Evolutionary conservation across 345 rosid genomes (phyloP).

Genomic region (Rubroshorea leprosula): DNA sequence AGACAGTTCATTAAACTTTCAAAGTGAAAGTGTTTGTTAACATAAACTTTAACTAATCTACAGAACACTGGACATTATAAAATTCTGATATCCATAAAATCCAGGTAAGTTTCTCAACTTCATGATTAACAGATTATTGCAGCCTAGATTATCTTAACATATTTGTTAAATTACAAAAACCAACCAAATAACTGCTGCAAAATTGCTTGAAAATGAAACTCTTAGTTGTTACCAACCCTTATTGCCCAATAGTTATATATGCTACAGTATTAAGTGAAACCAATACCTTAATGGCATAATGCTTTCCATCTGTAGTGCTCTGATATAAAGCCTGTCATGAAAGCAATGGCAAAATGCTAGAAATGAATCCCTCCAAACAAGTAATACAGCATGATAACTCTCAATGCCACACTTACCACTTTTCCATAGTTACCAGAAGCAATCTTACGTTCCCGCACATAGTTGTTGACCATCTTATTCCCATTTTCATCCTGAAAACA

Average conservation of each 20-base stretch:
- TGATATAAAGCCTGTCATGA: conserved; percentile 67
- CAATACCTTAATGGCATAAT: conserved; percentile 90
- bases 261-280: conserved; percentile 11
- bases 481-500: conserved; percentile 85
- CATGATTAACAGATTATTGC: neutral
- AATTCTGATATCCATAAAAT: neutral
- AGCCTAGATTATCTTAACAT: neutral
- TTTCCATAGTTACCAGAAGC: conserved; percentile 99
- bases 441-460: conserved; percentile 73
- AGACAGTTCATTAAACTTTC: conserved; percentile 5
- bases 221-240: neutral
- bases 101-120: neutral
- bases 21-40: neutral
- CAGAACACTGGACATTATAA: neutral
- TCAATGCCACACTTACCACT: conserved; percentile 64
- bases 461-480: conserved; percentile 80
- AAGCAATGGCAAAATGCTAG: conserved; percentile 20
- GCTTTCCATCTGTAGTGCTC: conserved; percentile 66
- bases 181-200: too few species aligned
- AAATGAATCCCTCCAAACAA: conserved; percentile 11
- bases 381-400: neutral
- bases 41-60: neutral
- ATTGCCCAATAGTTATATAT: conserved; percentile 4
- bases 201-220: neutral
- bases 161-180: too few species aligned